Conservation (phyloP, 139 green algal genomes). For the Deuterostichococcus epilithicus region DNA sequence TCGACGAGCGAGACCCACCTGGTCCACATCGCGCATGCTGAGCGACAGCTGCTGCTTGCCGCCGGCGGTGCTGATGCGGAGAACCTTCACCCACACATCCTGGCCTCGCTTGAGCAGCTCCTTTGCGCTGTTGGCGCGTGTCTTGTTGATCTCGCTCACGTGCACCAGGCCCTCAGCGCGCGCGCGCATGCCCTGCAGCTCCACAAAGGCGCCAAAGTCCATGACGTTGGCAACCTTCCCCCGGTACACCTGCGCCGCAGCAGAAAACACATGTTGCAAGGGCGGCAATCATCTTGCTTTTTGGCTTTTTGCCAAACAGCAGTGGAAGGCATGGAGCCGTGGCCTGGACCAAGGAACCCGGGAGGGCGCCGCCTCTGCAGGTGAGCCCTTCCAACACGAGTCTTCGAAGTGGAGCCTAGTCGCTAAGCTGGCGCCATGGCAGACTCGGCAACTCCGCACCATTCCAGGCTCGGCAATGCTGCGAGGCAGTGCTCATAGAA, state of each 20-base stretch:
- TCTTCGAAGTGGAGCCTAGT: too few species aligned
- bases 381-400: too few species aligned
- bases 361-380: too few species aligned
- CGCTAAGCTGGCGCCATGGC: too few species aligned
- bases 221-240: slow-evolving; percentile 76
- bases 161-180: slow-evolving; percentile 92
- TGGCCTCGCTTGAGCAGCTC: slow-evolving; percentile 63
- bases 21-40: slow-evolving; percentile 94
- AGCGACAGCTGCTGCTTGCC: slow-evolving; percentile 65
- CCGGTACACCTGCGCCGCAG: slow-evolving; percentile 24
- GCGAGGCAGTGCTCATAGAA: too few species aligned
- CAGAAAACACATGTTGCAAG: slow-evolving; percentile 31
- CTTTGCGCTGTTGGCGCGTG: slow-evolving; percentile 50
- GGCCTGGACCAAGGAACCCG: too few species aligned
- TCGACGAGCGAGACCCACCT: slow-evolving; percentile 23
- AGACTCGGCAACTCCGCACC: too few species aligned
- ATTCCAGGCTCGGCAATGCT: too few species aligned
- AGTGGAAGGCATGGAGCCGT: too few species aligned
- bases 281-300: slow-evolving; percentile 78
- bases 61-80: slow-evolving; percentile 22
- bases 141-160: slow-evolving; percentile 80
- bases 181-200: slow-evolving; percentile 69
- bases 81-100: slow-evolving; percentile 85
- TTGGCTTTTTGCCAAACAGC: too few species aligned
- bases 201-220: slow-evolving; percentile 97